These are phyloP conservation scores for Phenoliferia sp. DNA, from an alignment of 1,284 basidiomycete species.

Conservation along the genomic window DNA sequence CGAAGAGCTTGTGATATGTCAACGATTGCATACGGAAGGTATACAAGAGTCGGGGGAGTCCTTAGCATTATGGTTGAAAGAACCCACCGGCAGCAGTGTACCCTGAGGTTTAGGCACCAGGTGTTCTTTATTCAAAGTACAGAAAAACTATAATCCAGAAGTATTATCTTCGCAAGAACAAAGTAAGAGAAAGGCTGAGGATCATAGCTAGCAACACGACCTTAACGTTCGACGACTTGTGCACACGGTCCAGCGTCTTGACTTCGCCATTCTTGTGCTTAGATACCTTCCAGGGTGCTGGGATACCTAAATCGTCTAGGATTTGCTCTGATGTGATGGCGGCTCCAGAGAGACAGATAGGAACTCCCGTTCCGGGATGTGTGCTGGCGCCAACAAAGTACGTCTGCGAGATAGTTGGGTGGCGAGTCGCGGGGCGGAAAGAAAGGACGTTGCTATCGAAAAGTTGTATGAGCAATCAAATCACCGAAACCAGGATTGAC, in stretches of 20 bases:
- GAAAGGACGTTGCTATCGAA: constrained; percentile 32
- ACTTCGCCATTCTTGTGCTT: not conserved
- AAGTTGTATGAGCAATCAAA: not conserved
- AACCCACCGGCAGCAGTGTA: too few relatives aligned
- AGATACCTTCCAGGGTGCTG: constrained; percentile 15
- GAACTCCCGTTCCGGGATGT: constrained; percentile 43
- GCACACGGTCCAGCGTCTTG: not conserved
- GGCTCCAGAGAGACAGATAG: constrained; percentile 33
- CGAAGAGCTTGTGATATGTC: too few relatives aligned
- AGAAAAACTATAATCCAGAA: too few relatives aligned
- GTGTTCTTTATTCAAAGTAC: too few relatives aligned
- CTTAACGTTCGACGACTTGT: not conserved
- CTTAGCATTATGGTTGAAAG: too few relatives aligned
- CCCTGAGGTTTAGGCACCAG: too few relatives aligned
- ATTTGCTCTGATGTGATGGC: constrained; percentile 35
- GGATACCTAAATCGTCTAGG: constrained; percentile 29
- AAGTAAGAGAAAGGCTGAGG: not conserved
- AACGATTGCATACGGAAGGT: too few relatives aligned
- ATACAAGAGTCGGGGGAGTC: too few relatives aligned
- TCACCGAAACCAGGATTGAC: not conserved
- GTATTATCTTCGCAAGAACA: not conserved
- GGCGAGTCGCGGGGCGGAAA: constrained; percentile 41
- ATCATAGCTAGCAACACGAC: not conserved
- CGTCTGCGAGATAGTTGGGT: constrained; percentile 36
- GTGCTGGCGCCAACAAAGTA: constrained; percentile 45